Evolutionary conservation across 176 grass and related monocot species (phyloP), one percentile per base, ranked within the genome.

Genomic region (Tuctoria greenei): DNA sequence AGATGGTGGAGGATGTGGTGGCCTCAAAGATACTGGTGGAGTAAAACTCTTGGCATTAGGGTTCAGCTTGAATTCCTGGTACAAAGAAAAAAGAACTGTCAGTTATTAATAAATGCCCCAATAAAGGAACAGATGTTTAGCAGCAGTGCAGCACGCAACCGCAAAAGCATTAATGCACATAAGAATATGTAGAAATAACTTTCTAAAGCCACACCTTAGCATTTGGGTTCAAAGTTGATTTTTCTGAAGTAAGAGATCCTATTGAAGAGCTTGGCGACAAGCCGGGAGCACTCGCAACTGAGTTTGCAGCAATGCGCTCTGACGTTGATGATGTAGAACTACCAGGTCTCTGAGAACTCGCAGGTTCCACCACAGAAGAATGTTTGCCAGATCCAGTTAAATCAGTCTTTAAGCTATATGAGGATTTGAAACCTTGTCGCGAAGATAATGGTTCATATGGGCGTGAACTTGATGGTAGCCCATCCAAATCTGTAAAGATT

Each of bases 11-110:
- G 82, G 45, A 60, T 78, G 76, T 7, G 69, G 79, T 56, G 73
- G 73, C 63, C 85, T 87, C 38, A 81, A 1, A 84, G 89, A 74
- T 74, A 20, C 10, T 25, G 82, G 43, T 28, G 85, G 89, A 73
- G 81, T 91, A 69, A 91, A 91, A 78, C 81, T 87, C 62, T 87
- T 91, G 34, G 89, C 89, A 82, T 91, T 87, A 39, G 89, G 89
- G 50, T 91, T 91, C 56, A 87, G 64, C 81, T 82, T 91, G 81
- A 91, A 91, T 83, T 91, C 89, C 89, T 91, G 89, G 40, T 78
- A n/a, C n/a, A 27, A 14, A 73, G 31, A 25, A 74, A 69, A 61
- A 20, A 70, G 23, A 20, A 21, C 13, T 65, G 40, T 61, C 18
- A 51, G 49, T 44, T 13, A 17, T 71, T 63, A 6, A 78, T 6